These are phyloP conservation scores for Austroboletus festivus DNA, from an alignment of 768 basidiomycete species.

Conservation along the genomic window DNA sequence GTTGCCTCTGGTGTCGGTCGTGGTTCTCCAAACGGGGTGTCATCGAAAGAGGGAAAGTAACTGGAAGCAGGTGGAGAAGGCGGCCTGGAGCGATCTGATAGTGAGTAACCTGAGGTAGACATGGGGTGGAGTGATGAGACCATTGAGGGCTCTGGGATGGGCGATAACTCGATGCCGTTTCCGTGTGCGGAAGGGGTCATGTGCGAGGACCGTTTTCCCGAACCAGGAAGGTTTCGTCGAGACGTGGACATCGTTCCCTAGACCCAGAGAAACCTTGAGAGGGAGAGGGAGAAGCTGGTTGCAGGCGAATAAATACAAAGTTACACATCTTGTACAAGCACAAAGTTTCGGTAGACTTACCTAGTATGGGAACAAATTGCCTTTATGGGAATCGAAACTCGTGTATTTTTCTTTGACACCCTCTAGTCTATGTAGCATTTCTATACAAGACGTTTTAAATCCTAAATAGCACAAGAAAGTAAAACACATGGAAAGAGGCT, in stretches of 20 bases:
- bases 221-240: slow-evolving; percentile 18
- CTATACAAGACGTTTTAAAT: not conserved
- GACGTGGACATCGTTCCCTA: slow-evolving; percentile 25
- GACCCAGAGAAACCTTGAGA: not conserved
- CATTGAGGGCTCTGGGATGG: slow-evolving; percentile 11
- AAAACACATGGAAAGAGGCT: not conserved
- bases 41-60: slow-evolving; percentile 66
- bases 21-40: slow-evolving; percentile 44
- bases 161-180: slow-evolving; percentile 15
- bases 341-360: too few relatives aligned
- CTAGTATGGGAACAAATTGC: slow-evolving; percentile 14
- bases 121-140: slow-evolving; percentile 19
- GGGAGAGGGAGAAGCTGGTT: not conserved
- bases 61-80: slow-evolving; percentile 78
- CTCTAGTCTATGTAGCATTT: too few relatives aligned
- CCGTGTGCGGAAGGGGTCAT: slow-evolving; percentile 7
- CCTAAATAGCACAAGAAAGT: not conserved
- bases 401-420: too few relatives aligned
- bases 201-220: slow-evolving; percentile 20
- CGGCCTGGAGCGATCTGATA: slow-evolving; percentile 20
- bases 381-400: slow-evolving; percentile 2
- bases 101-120: slow-evolving; percentile 10
- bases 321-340: too few relatives aligned
- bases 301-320: too few relatives aligned
- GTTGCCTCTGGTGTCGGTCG: slow-evolving; percentile 62